phyloP scores from a whole-genome alignment of 768 basidiomycete species.

The Boletus sensibilis region DNA sequence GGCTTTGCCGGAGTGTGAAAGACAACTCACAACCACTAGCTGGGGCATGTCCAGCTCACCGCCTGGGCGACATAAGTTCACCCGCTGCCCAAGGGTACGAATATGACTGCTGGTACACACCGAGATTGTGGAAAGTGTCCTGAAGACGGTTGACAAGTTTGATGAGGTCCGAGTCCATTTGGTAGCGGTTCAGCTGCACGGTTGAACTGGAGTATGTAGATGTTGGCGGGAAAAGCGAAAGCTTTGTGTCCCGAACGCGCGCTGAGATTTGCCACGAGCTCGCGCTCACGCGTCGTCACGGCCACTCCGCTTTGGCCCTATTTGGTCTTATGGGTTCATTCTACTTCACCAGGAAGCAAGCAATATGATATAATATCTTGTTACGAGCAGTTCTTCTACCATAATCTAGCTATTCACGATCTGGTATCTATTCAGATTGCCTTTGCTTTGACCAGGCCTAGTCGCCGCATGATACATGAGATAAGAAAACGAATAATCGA shows the following conservation, averaged over 20 bases:
- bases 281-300: slow-evolving; percentile 34
- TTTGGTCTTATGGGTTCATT: slow-evolving; percentile 16
- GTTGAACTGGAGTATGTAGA: slow-evolving; percentile 4
- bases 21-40: slow-evolving; percentile 72
- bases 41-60: slow-evolving; percentile 94
- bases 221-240: slow-evolving; percentile 2
- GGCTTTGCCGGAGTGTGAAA: not conserved
- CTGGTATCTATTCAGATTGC: slow-evolving; percentile 59
- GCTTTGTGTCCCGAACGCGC: slow-evolving; percentile 19
- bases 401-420: slow-evolving; percentile 27
- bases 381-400: slow-evolving; percentile 18
- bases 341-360: not conserved
- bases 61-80: slow-evolving; percentile 42
- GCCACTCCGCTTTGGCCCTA: slow-evolving; percentile 29
- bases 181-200: not conserved
- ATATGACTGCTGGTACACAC: slow-evolving; percentile 42
- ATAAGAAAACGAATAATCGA: not conserved
- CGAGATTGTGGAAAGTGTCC: slow-evolving; percentile 86
- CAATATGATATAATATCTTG: slow-evolving; percentile 7
- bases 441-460: slow-evolving; percentile 91
- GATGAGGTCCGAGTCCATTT: slow-evolving; percentile 94
- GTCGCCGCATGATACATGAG: slow-evolving; percentile 4
- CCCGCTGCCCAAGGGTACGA: slow-evolving; percentile 2
- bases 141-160: slow-evolving; percentile 94
- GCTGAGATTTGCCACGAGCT: not conserved